Evolutionary conservation across 495 filamentous ascomycete genomes (phyloP), one percentile per base, ranked within the genome.

Genomic region (Jackrogersella multiformis): DNA sequence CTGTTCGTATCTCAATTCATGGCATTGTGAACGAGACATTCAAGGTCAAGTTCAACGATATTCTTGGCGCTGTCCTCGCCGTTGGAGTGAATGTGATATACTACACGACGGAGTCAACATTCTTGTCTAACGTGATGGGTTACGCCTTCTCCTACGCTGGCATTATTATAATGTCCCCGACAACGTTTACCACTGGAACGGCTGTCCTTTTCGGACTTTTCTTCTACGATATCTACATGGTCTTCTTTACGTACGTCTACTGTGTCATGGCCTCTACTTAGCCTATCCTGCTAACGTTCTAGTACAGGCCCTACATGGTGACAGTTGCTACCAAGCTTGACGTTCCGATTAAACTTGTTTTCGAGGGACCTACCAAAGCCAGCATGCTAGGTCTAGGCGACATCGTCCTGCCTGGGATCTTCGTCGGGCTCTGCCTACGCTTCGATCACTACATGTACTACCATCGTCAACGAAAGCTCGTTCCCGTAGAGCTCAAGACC

Each of bases 181-280:
- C 93, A 0, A 96, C 91, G 0, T 97, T 97, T 72, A 80, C 82
- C 59, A 97, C 92, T 0, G 95, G 93, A 2, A 89, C 88, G 1
- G 76, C 92, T 23, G 88, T 99, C 28, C 81, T 98, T 0, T 80
- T 76, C 2, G 90, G 89, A 0, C 81, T 99, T 13, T 98, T 98
- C 75, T 83, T 94, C 69, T 99, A 99, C 70, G 95, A 99, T 69
- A 94, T 99, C 53, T 90, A 93, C 73, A 96, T 98, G 79, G 95
- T 99, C 54, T 99, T 97, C 74, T 99, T 91, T 76, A 99, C 95
- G 81, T 87, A 74, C 72, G 83, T 78, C 8, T 35, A 7, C 8
- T 41, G 18, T 61, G 42, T 5, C 28, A 4, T 26, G n/a, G 21
- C 21, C 13, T 39, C 1, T 39, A 26, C 16, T 34, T 6, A 36